These are phyloP conservation scores for Rhizophagus sp. DNA, from an alignment of 192 early-diverging fungal genomes.

Conservation along the genomic window DNA sequence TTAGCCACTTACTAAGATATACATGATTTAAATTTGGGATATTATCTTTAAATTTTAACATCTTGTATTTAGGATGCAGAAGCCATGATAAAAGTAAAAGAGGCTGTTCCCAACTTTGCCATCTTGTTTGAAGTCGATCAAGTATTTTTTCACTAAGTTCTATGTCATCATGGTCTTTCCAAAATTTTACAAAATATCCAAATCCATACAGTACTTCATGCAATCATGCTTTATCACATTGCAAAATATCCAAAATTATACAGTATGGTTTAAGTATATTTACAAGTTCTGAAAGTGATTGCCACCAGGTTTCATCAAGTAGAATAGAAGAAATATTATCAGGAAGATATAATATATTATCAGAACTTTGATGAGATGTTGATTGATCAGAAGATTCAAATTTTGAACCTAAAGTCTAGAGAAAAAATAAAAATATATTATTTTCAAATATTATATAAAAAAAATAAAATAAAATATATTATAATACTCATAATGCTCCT, in stretches of 20 bases:
- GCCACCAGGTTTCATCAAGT: conserved; percentile 1
- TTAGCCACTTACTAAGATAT: no score
- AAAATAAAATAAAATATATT: not conserved
- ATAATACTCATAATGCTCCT: not conserved
- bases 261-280: conserved; percentile 11
- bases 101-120: not conserved
- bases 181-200: conserved; percentile 5
- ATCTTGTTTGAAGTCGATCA: not conserved
- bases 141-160: not conserved
- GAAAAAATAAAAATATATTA: no score
- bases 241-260: not conserved
- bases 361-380: not conserved
- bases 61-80: not conserved
- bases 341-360: not conserved
- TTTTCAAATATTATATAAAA: no score
- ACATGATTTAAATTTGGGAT: no score
- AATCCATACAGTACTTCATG: not conserved
- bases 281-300: conserved; percentile 1
- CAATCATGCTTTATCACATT: not conserved
- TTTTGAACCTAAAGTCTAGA: not conserved
- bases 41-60: no score
- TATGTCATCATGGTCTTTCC: not conserved
- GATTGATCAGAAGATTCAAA: not conserved
- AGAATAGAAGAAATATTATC: not conserved
- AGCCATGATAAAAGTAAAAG: not conserved